Evolutionary conservation across 345 rosid genomes (phyloP), one percentile per base, ranked within the genome.

Genomic region (Camelina sativa): DNA sequence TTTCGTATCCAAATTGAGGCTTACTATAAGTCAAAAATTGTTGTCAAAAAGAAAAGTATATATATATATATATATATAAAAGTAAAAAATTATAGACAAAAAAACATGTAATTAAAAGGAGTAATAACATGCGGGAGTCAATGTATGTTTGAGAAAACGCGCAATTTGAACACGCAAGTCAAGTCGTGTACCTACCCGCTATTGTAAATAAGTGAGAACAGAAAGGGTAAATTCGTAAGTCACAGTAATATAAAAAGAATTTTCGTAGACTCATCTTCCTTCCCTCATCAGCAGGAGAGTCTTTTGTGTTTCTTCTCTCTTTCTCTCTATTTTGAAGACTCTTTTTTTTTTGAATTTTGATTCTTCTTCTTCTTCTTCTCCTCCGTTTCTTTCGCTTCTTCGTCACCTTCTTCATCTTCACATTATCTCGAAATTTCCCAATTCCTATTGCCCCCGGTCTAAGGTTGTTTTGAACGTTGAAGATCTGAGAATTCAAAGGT

Each of bases 401-500:
- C 35, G 4, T 74, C 59, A 22, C 25, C 55, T 69, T 57, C 23
- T 22, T 51, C 64, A 53, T 62, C 53, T 62, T 52, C 69, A 43
- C 17, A 10, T 41, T 54, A 32, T 8, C 41, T 35, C 58, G 1
- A 6, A 43, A 19, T 20, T 13, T 34, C 20, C 2, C 58, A 20
- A 41, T 10, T 73, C 30, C 61, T 58, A 47, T 69, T n/a, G 17
- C 11, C 17, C 47, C 28, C 28, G 50, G 44, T 62, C 68, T 61
- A 46, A 13, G 22, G 40, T 47, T 38, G 38, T 8, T 34, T 8
- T 68, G 3, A 51, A 48, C 64, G 66, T 60, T 60, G 44, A 64
- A 65, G 71, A 61, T 77, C 76, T 67, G 40, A 59, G 30, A 16
- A 25, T 8, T 37, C 54, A 37, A 22, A 77, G 80, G 80, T 71